Conservation (phyloP, 1,284 basidiomycete genomes). For the Ceratobasidium sp. region DNA sequence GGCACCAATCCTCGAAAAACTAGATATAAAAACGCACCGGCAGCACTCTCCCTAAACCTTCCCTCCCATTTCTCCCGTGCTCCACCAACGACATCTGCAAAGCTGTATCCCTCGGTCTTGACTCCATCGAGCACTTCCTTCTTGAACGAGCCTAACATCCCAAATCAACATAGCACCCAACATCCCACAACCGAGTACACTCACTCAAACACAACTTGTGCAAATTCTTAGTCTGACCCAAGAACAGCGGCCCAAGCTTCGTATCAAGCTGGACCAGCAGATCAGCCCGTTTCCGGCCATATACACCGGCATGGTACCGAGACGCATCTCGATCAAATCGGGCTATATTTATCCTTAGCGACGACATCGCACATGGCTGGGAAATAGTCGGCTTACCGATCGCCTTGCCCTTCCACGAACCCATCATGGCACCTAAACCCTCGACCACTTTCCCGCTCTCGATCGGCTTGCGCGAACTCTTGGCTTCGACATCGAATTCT, state of each 20-base stretch:
- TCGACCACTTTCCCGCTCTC: conserved; percentile 89
- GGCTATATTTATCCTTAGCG: too few species aligned
- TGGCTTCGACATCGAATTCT: conserved; percentile 85
- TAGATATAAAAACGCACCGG: conserved; percentile 58
- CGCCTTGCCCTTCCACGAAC: conserved; percentile 78
- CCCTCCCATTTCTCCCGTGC: conserved; percentile 74
- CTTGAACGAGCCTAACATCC: conserved; percentile 77
- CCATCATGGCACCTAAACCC: conserved; percentile 90
- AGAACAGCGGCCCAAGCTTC: conserved; percentile 88
- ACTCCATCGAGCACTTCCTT: conserved; percentile 81
- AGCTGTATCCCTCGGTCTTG: conserved; percentile 87
- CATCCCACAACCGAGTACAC: neutral
- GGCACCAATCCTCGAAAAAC: too few species aligned
- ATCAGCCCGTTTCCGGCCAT: conserved; percentile 90
- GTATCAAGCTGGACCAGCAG: conserved; percentile 83
- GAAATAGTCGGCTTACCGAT: conserved; percentile 64
- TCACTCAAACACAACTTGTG: conserved; percentile 70
- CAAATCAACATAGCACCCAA: neutral
- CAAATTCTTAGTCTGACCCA: conserved; percentile 96
- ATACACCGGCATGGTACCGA: conserved; percentile 94
- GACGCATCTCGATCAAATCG: conserved; percentile 95
- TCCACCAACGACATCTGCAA: conserved; percentile 81
- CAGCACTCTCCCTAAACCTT: conserved; percentile 75
- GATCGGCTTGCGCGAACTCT: conserved; percentile 84
- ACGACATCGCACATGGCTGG: too few species aligned